A percentile compares a stretch with the other conserved stretches of the same genome.
These are phyloP conservation scores for Psilocybe tampanensis DNA, from an alignment of 768 basidiomycete species.

Conservation along the genomic window DNA sequence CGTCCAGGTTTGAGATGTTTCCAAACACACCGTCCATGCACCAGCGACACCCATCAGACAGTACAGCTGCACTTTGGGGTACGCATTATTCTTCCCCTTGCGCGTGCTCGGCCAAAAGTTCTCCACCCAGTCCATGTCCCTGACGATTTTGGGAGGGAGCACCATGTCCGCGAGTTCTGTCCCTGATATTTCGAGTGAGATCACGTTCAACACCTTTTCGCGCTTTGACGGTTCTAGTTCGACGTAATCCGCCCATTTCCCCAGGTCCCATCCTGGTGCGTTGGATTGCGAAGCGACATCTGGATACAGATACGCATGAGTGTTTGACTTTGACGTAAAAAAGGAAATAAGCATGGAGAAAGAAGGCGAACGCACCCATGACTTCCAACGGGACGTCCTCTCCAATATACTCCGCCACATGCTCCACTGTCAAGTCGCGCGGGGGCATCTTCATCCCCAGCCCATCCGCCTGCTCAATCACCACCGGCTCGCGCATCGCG, in stretches of 20 bases:
- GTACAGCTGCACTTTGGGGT: conserved; percentile 95
- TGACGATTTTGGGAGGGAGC: conserved; percentile 78
- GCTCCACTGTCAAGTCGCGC: conserved; percentile 67
- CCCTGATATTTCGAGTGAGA: conserved; percentile 91
- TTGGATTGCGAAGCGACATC: conserved; percentile 91
- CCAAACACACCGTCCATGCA: conserved; percentile 93
- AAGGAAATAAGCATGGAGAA: conserved; percentile 1
- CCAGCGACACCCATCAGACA: conserved; percentile 94
- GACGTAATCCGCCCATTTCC: conserved; percentile 90
- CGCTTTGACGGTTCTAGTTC: conserved; percentile 63
- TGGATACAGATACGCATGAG: conserved; percentile 26
- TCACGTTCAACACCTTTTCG: conserved; percentile 93
- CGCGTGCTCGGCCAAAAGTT: conserved; percentile 88
- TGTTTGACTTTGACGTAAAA: too few relatives aligned
- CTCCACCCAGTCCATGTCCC: conserved; percentile 97
- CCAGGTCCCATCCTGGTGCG: conserved; percentile 85
- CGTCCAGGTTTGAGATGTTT: too few relatives aligned
- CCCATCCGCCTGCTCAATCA: conserved; percentile 77
- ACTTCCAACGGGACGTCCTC: conserved; percentile 84
- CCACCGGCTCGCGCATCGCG: conserved; percentile 82
- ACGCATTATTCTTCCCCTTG: conserved; percentile 71
- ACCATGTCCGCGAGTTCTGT: conserved; percentile 80
- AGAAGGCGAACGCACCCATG: conserved; percentile 61
- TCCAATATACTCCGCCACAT: conserved; percentile 82
- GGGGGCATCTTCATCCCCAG: conserved; percentile 92